Conservation (phyloP, 768 basidiomycete genomes). For the Kwoniella mangroviensis region DNA sequence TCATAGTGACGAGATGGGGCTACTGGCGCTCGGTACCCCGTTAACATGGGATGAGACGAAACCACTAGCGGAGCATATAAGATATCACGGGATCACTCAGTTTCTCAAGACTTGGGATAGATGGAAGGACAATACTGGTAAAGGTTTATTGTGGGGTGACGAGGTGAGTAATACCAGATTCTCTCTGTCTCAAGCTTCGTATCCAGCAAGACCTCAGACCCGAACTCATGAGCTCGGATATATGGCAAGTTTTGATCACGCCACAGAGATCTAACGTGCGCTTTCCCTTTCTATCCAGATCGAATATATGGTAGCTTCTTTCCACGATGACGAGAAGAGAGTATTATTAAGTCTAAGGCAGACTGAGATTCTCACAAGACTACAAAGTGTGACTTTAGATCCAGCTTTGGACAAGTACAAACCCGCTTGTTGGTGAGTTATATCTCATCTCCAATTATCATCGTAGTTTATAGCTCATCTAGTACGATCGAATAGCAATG, state of each 20-base stretch:
- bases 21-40: constrained; percentile 89
- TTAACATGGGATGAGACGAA: constrained; percentile 89
- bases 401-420: constrained; percentile 60
- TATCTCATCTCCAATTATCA: neutral
- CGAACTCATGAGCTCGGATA: neutral
- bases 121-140: constrained; percentile 85
- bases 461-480: no score
- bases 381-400: constrained; percentile 70
- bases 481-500: constrained; percentile 60
- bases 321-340: constrained; percentile 76
- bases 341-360: constrained; percentile 92
- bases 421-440: constrained; percentile 44
- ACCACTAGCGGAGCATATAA: constrained; percentile 83
- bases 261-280: neutral
- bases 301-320: constrained; percentile 92
- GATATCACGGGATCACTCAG: constrained; percentile 90
- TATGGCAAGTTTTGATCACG: no score
- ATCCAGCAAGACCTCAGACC: no score
- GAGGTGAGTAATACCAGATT: constrained; percentile 67
- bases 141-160: constrained; percentile 96
- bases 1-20: constrained; percentile 69
- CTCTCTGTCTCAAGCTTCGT: no score
- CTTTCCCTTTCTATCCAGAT: constrained; percentile 63
- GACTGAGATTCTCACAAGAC: constrained; percentile 84
- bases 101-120: constrained; percentile 92